Percentiles rank a stretch among this genome's conserved stretches.
These are phyloP conservation scores for Boletus edulis DNA, from an alignment of 768 basidiomycete genomes.

Conservation along the genomic window DNA sequence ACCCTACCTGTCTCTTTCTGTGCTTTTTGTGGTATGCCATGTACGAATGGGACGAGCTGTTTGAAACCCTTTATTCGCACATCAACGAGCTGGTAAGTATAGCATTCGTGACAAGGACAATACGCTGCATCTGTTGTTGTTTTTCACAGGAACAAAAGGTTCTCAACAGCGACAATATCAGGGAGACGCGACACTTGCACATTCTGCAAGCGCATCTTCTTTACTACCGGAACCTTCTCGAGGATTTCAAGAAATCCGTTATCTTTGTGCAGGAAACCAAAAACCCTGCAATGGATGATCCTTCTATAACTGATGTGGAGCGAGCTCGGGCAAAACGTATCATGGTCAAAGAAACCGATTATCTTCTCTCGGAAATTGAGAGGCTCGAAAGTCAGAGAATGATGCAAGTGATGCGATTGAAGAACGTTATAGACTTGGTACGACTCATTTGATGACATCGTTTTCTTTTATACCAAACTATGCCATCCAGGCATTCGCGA, in stretches of 20 bases:
- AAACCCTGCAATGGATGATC: conserved; percentile 45
- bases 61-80: conserved; percentile 50
- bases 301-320: conserved; percentile 11
- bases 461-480: neutral
- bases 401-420: conserved; percentile 30
- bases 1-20: conserved; percentile 56
- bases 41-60: conserved; percentile 61
- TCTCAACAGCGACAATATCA: conserved; percentile 38
- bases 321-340: conserved; percentile 27
- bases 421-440: conserved; percentile 35
- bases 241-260: conserved; percentile 52
- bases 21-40: conserved; percentile 57
- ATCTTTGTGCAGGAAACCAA: conserved; percentile 46
- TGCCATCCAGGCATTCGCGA: conserved; percentile 50
- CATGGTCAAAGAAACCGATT: conserved; percentile 46
- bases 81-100: conserved; percentile 47
- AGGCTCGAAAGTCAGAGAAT: conserved; percentile 39
- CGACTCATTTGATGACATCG: neutral
- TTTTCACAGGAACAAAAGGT: conserved; percentile 43
- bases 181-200: conserved; percentile 52
- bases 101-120: neutral
- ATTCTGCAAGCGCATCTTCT: conserved; percentile 56
- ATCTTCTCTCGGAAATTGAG: conserved; percentile 48
- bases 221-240: conserved; percentile 51
- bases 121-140: neutral